Conservation (phyloP, 1,284 basidiomycete species). For the Cutaneotrichosporon cutaneum region DNA sequence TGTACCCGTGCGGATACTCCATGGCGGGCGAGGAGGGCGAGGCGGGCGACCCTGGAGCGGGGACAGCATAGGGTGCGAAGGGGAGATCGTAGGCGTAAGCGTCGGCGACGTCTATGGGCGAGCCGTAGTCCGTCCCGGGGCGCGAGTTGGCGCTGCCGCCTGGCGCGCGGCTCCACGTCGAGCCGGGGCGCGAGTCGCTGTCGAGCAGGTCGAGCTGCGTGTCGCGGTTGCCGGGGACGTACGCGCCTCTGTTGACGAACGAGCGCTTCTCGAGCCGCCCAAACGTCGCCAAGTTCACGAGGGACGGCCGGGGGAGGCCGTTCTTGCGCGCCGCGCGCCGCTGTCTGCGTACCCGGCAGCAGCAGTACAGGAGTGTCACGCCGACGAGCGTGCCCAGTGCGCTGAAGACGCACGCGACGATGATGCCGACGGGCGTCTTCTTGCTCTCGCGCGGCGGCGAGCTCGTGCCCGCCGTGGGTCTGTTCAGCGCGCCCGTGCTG, state of each 20-base stretch:
- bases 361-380: constrained; percentile 51
- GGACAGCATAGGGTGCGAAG: not conserved
- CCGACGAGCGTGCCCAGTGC: constrained; percentile 42
- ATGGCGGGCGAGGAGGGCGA: not conserved
- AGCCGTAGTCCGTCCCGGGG: not conserved
- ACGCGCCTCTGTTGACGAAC: not conserved
- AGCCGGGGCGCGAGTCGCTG: not conserved
- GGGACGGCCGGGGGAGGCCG: constrained; percentile 13
- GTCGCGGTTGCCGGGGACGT: constrained; percentile 14
- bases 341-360: constrained; percentile 38
- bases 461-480: not conserved
- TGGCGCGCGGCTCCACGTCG: not conserved
- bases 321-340: constrained; percentile 19
- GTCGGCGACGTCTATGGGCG: not conserved
- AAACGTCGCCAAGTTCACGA: constrained; percentile 17
- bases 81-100: not conserved
- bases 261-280: constrained; percentile 13
- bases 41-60: not conserved
- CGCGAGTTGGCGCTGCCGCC: not conserved
- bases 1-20: not conserved
- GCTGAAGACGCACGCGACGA: constrained; percentile 63
- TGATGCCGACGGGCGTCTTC: constrained; percentile 5
- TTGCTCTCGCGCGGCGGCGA: not conserved
- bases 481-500: constrained; percentile 3
- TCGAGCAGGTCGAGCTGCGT: constrained; percentile 13